phyloP scores from a whole-genome alignment of 2,329 filamentous ascomycete species.

The Geosmithia putterillii region DNA sequence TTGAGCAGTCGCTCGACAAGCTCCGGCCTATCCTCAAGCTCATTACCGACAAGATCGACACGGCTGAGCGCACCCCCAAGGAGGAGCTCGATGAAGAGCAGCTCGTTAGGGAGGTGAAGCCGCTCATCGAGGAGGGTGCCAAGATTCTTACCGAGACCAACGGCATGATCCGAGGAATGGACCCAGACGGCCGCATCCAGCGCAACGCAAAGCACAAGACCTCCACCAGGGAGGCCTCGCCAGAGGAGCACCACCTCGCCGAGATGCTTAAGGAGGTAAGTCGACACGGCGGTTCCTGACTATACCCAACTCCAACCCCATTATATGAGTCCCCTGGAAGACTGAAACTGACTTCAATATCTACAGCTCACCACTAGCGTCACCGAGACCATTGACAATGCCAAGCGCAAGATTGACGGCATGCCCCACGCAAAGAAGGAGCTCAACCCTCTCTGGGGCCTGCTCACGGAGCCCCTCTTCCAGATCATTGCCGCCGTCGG shows the following conservation, averaged over 20 bases:
- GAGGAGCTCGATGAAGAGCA: conserved; percentile 86
- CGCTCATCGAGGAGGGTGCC: conserved; percentile 75
- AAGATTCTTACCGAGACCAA: conserved; percentile 79
- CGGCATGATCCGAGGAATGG: conserved; percentile 73
- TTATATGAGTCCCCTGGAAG: not conserved
- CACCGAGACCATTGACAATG: conserved; percentile 71
- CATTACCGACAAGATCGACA: conserved; percentile 75
- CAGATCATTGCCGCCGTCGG: conserved; percentile 89
- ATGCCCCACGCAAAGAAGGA: conserved; percentile 95
- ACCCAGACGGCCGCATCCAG: conserved; percentile 78
- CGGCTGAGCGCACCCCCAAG: conserved; percentile 66
- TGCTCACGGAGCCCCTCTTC: conserved; percentile 75
- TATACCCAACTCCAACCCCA: not conserved
- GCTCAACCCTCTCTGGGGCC: conserved; percentile 78
- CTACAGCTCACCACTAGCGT: conserved; percentile 61
- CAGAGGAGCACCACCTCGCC: conserved; percentile 75
- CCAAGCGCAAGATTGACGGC: conserved; percentile 77
- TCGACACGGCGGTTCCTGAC: not conserved
- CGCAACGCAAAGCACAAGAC: conserved; percentile 75
- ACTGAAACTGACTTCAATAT: conserved; percentile 1
- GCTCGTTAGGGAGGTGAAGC: conserved; percentile 75
- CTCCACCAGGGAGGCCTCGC: conserved; percentile 48
- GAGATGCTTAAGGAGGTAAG: conserved; percentile 66
- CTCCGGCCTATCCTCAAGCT: conserved; percentile 76
- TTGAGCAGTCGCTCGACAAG: conserved; percentile 70